A percentile compares a stretch with the other conserved stretches of the same genome.
These are phyloP conservation scores for Colletotrichum liriopes DNA, from an alignment of 2,329 filamentous ascomycete species.

Conservation along the genomic window DNA sequence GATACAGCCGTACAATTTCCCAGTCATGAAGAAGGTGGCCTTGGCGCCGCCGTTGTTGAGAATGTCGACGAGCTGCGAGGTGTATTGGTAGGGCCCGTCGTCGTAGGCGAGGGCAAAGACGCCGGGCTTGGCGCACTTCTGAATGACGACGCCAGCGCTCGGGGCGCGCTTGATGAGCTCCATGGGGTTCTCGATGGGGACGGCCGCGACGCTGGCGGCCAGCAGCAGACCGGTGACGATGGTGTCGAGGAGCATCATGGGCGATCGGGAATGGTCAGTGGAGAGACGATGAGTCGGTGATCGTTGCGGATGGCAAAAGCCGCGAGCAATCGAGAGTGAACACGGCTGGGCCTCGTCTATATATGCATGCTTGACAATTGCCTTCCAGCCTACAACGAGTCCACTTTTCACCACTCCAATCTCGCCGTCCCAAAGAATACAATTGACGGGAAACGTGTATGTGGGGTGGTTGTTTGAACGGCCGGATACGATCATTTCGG, in stretches of 20 bases:
- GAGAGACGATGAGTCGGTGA: too few species aligned
- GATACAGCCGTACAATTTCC: constrained; percentile 66
- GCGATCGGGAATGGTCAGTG: neutral
- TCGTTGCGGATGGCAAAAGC: constrained; percentile 11
- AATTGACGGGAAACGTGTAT: constrained; percentile 23
- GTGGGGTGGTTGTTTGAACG: constrained; percentile 9
- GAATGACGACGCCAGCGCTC: constrained; percentile 60
- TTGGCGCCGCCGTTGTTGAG: constrained; percentile 64
- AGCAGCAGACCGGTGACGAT: constrained; percentile 48
- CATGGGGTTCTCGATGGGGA: constrained; percentile 55
- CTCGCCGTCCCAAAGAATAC: constrained; percentile 12
- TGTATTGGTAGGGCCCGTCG: constrained; percentile 68
- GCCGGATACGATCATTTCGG: constrained; percentile 9
- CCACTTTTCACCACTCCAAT: constrained; percentile 37
- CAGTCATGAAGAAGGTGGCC: constrained; percentile 69
- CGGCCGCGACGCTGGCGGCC: constrained; percentile 48
- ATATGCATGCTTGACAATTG: constrained; percentile 1
- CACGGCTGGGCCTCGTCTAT: constrained; percentile 16
- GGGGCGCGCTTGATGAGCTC: constrained; percentile 59
- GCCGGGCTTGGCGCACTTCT: constrained; percentile 60
- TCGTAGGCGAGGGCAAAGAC: constrained; percentile 69
- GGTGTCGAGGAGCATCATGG: constrained; percentile 48
- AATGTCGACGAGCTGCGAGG: constrained; percentile 64
- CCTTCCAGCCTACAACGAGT: constrained; percentile 5
- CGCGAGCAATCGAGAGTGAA: neutral